Evolutionary conservation across 2,329 filamentous ascomycete genomes (phyloP).

Genomic region (Fusarium tjaetaba): DNA sequence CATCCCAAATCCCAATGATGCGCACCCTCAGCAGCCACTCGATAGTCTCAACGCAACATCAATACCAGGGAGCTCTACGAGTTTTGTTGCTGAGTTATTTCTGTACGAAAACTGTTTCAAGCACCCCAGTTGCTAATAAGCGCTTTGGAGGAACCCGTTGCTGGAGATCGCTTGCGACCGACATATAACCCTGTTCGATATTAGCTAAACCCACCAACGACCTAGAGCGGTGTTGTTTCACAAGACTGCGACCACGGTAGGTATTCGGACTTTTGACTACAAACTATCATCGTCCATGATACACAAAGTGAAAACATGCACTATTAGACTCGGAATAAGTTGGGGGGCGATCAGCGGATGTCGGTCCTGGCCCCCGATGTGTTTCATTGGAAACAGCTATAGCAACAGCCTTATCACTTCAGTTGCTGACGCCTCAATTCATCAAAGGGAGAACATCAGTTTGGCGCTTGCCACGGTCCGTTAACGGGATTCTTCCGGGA

Average conservation of each 20-base stretch:
- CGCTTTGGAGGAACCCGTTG: conserved; percentile 25
- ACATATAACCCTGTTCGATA: conserved; percentile 28
- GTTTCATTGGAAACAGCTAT: not conserved
- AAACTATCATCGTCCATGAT: not conserved
- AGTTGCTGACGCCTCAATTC: not conserved
- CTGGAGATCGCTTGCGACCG: conserved; percentile 29
- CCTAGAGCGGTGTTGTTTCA: conserved; percentile 15
- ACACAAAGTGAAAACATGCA: conserved; percentile 3
- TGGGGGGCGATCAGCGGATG: not conserved
- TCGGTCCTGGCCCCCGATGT: conserved; percentile 1
- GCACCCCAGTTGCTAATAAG: conserved; percentile 38
- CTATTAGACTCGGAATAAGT: not conserved
- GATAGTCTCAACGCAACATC: conserved; percentile 1
- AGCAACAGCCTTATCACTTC: not conserved
- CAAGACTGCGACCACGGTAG: not conserved
- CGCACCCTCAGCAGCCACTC: not conserved
- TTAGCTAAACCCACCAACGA: conserved; percentile 23
- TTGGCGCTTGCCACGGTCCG: conserved; percentile 27
- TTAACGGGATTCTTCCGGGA: conserved; percentile 24
- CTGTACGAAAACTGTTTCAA: conserved; percentile 6
- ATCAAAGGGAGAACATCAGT: conserved; percentile 23
- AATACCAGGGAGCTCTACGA: not conserved
- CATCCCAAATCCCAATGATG: not conserved
- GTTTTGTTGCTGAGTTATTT: not conserved
- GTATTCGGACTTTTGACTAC: not conserved